phyloP scores from a whole-genome alignment of 805 yeast species.

The Priceomyces melissophilus region DNA sequence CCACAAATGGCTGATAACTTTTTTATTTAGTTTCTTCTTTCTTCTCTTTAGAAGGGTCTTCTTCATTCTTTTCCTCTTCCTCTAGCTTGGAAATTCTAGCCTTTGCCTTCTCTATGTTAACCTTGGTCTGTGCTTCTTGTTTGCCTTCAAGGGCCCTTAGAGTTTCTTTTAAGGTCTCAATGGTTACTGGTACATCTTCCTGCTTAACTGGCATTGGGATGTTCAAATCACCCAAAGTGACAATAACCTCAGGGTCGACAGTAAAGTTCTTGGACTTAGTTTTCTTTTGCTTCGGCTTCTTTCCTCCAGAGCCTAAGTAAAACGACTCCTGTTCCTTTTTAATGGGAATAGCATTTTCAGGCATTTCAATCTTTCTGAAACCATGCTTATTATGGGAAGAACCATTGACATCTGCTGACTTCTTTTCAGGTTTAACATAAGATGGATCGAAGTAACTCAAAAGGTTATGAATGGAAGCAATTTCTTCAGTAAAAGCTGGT shows the following conservation, averaged over 20 bases:
- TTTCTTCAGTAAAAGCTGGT: constrained; percentile 84
- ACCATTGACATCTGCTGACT: constrained; percentile 10
- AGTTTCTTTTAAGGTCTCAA: constrained; percentile 68
- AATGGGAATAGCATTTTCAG: constrained; percentile 61
- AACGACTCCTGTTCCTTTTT: constrained; percentile 59
- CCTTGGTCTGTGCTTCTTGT: constrained; percentile 79
- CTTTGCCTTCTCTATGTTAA: constrained; percentile 72
- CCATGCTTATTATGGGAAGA: constrained; percentile 23
- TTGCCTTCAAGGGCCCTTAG: constrained; percentile 61
- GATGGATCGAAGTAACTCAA: constrained; percentile 75
- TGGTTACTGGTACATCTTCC: constrained; percentile 65
- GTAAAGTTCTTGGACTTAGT: constrained; percentile 56
- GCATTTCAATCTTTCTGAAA: constrained; percentile 55
- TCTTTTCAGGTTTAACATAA: constrained; percentile 55
- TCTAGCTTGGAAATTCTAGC: constrained; percentile 70
- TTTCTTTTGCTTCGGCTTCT: constrained; percentile 50
- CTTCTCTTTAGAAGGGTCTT: constrained; percentile 18
- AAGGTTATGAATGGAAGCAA: constrained; percentile 69
- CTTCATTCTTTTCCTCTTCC: constrained; percentile 37
- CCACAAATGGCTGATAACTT: not conserved
- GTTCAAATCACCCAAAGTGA: constrained; percentile 70
- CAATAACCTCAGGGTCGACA: constrained; percentile 77
- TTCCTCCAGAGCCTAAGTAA: constrained; percentile 46
- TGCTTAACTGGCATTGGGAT: constrained; percentile 74
- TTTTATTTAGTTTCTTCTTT: constrained; percentile 8